Conservation (phyloP, 2,329 filamentous ascomycete genomes). For the Hirsutella minnesotensis region DNA sequence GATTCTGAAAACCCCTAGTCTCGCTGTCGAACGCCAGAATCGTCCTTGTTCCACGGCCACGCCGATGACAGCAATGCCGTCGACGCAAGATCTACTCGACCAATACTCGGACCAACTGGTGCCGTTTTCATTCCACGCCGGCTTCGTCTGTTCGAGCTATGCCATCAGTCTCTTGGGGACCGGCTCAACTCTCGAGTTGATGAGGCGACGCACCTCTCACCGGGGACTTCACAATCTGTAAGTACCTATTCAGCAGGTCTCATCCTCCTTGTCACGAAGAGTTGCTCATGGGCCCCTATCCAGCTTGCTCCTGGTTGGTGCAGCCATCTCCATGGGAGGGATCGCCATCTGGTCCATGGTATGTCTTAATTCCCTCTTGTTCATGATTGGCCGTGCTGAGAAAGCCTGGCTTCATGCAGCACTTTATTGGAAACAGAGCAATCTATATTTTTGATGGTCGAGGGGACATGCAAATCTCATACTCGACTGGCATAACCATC, state of each 20-base stretch:
- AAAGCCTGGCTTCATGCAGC: not conserved
- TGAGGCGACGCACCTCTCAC: slow-evolving; percentile 62
- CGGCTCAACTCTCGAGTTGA: slow-evolving; percentile 67
- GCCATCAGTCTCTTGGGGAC: slow-evolving; percentile 69
- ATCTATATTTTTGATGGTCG: slow-evolving; percentile 56
- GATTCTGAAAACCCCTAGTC: too few relatives aligned
- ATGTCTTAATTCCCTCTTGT: slow-evolving; percentile 8
- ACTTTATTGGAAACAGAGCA: slow-evolving; percentile 62
- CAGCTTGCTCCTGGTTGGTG: slow-evolving; percentile 50
- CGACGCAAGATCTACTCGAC: slow-evolving; percentile 17
- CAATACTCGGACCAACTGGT: slow-evolving; percentile 33
- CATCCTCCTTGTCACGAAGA: not conserved
- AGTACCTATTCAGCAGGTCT: slow-evolving; percentile 7
- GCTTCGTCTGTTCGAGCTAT: slow-evolving; percentile 61
- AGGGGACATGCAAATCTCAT: slow-evolving; percentile 54
- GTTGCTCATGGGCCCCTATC: not conserved
- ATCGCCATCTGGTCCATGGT: slow-evolving; percentile 65
- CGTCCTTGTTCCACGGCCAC: not conserved
- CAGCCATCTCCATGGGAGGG: slow-evolving; percentile 61
- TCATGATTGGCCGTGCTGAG: not conserved
- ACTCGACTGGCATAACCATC: slow-evolving; percentile 57
- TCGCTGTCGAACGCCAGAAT: too few relatives aligned
- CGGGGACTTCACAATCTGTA: slow-evolving; percentile 61
- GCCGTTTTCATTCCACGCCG: slow-evolving; percentile 38
- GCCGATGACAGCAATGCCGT: slow-evolving; percentile 1